Base-by-base conservation (phyloP, 345 rosid genomes). In the Pistacia integerrima region DNA sequence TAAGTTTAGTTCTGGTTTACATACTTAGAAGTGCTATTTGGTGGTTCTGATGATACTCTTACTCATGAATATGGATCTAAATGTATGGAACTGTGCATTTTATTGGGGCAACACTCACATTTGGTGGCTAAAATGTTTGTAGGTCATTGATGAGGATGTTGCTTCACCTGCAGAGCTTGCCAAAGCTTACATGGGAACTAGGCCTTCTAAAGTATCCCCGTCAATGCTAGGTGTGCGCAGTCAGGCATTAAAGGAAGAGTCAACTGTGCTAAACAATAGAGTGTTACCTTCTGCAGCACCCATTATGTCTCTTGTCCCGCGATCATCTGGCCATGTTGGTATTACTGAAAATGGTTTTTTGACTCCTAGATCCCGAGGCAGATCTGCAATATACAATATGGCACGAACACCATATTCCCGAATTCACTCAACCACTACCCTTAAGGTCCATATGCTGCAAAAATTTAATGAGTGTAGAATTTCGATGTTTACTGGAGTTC, bases 121-220 rank as follows among this genome's bases (percentile, higher is more conserved):
- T 36, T 55, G 62, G 57, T 78, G 64, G 75, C 70, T 72, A 54
- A 73, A 61, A 63, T 83, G 65, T 79, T 57, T 74, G 33, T 89
- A 97, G 99, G 94, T 88, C 65, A 78, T 83, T 68, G 90, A 84
- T 52, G 94, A 90, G 83, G 86, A 93, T 77, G 82, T 81, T 81
- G 90, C 90, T 65, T 89, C 97, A 60, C 98, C 99, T 72, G 90
- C 93, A 60, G 96, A 92, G 90, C 97, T 97, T 84, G 98, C 99
- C 80, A 94, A 88, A 85, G 95, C 92, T 74, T 96, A 89, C 90
- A 96, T 94, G 98, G 93, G 91, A 61, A 87, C 89, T 80, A 88
- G 95, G 87, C 89, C 93, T 64, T 88, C 94, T 57, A 91, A 88
- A 82, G 87, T 88, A 69, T 87, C 92, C 55, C 86, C 92, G 33